These are phyloP conservation scores for Exserohilum turcica DNA, from an alignment of 2,329 filamentous ascomycete species.

Conservation along the genomic window DNA sequence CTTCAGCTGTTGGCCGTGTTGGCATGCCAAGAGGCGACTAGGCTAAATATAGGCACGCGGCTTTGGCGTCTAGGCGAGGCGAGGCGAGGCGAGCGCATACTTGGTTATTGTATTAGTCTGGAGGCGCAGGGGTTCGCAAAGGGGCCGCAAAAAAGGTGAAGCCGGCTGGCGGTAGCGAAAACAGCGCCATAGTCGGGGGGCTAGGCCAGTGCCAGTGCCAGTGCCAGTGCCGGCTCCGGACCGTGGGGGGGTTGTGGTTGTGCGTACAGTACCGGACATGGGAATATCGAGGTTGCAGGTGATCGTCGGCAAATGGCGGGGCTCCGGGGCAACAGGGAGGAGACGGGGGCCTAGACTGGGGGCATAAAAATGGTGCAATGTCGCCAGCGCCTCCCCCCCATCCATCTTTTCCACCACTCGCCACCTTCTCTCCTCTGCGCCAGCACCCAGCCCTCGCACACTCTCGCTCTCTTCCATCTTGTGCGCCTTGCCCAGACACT, in stretches of 20 bases:
- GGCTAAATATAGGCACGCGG: background rate
- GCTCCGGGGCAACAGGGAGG: constrained; percentile 6
- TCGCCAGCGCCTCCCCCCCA: background rate
- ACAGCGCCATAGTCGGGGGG: too few species aligned
- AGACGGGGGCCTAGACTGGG: constrained; percentile 10
- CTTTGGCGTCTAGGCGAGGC: background rate
- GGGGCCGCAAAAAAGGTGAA: too few species aligned
- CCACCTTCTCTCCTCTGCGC: background rate
- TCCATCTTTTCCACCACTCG: background rate
- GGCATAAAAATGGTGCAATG: constrained; percentile 7
- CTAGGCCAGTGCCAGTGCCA: too few species aligned
- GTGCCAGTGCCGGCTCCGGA: too few species aligned
- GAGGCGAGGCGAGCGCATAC: too few species aligned
- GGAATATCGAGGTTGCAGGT: constrained; percentile 10
- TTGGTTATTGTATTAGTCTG: too few species aligned
- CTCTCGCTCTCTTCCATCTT: background rate
- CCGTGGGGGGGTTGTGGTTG: too few species aligned
- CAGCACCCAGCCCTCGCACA: background rate
- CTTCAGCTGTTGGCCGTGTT: too few species aligned
- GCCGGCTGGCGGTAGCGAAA: too few species aligned
- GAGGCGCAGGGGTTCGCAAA: too few species aligned
- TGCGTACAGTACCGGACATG: too few species aligned
- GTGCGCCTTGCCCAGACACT: background rate
- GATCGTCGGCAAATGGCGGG: constrained; percentile 8
- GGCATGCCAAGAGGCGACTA: too few species aligned